These are phyloP conservation scores for Fusarium fujikuroi DNA, from an alignment of 2,329 filamentous ascomycete genomes.

Conservation along the genomic window DNA sequence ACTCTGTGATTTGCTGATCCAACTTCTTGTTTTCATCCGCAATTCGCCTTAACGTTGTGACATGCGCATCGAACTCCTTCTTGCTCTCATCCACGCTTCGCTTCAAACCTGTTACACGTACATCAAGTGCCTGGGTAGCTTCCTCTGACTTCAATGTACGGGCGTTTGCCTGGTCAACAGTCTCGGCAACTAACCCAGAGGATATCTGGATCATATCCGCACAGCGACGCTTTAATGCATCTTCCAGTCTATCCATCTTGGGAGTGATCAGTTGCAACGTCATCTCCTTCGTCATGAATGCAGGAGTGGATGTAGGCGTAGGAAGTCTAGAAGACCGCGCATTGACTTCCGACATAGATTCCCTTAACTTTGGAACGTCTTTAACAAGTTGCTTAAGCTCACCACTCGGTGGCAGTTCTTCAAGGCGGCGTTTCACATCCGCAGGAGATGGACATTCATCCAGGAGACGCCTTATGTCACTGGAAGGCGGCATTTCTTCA, in stretches of 20 bases:
- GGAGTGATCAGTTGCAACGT: slow-evolving; percentile 13
- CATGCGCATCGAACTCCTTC: not conserved
- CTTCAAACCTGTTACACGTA: slow-evolving; percentile 1
- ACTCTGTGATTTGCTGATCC: not conserved
- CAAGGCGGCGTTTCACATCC: slow-evolving; percentile 6
- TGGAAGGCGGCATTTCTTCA: not conserved
- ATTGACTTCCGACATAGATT: not conserved
- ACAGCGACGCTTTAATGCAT: slow-evolving; percentile 7
- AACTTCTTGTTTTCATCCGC: not conserved
- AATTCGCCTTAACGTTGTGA: not conserved
- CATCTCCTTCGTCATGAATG: slow-evolving; percentile 13
- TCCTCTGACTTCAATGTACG: slow-evolving; percentile 17
- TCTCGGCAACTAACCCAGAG: slow-evolving; percentile 27
- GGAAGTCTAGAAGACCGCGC: not conserved
- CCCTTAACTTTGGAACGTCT: slow-evolving; percentile 7
- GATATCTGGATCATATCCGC: not conserved
- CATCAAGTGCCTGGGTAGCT: slow-evolving; percentile 10
- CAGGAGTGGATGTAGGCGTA: not conserved
- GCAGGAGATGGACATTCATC: not conserved
- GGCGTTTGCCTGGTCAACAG: slow-evolving; percentile 37
- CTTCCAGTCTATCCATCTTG: slow-evolving; percentile 15
- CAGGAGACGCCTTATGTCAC: not conserved
- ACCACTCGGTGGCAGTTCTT: slow-evolving; percentile 10
- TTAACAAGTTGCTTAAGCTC: slow-evolving; percentile 9
- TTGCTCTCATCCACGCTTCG: not conserved